Conservation (phyloP, 129 eudicot species). For the Pulicaria dysenterica region DNA sequence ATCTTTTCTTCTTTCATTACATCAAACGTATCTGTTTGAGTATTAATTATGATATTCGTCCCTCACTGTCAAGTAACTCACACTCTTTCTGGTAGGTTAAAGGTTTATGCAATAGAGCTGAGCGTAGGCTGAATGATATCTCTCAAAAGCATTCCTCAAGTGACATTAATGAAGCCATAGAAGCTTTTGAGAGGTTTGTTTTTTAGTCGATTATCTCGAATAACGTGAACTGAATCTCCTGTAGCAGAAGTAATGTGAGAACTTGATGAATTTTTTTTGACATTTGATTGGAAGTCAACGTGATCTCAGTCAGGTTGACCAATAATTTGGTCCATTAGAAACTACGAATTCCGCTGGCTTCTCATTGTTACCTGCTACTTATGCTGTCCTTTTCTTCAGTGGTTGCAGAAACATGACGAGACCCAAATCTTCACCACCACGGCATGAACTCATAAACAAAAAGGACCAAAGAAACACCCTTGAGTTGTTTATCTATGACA, state of each 20-base stretch:
- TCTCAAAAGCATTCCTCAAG: neutral
- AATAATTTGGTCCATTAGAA: neutral
- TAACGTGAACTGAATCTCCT: neutral
- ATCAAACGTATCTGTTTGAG: neutral
- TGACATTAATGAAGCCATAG: neutral
- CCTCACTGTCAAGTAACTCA: neutral
- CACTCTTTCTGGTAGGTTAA: slow-evolving; percentile 8
- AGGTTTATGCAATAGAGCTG: neutral
- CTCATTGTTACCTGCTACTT: neutral
- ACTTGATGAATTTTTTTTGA: neutral
- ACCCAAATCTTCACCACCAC: neutral
- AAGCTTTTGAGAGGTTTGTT: neutral
- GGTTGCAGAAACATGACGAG: neutral
- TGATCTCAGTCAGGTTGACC: neutral
- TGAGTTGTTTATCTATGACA: neutral
- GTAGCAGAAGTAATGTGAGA: too few species aligned
- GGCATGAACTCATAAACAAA: too few species aligned
- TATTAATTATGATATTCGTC: neutral
- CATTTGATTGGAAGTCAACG: neutral
- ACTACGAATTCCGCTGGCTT: neutral
- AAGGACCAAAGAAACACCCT: neutral
- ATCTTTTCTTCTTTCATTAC: neutral
- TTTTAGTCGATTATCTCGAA: neutral
- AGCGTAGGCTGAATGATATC: neutral
- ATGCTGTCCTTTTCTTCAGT: neutral